Evolutionary conservation across 208 protist species (phyloP).

Genomic region (Porcisia hertigi): DNA sequence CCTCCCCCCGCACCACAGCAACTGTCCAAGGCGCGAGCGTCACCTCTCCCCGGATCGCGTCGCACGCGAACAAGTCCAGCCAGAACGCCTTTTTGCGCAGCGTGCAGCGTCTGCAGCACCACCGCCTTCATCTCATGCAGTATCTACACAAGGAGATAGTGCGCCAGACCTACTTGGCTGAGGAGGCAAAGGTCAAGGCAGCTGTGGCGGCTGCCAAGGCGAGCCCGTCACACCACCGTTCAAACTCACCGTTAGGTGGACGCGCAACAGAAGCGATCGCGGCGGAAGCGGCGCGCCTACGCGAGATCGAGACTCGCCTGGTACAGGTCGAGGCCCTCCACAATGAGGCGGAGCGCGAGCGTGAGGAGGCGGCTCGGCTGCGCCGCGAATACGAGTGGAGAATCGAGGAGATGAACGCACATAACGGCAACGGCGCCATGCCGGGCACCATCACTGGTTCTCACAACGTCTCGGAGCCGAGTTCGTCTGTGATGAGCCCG

Average conservation of each 20-base stretch:
- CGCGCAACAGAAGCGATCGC: constrained; percentile 20
- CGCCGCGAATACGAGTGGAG: constrained; percentile 66
- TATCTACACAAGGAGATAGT: constrained; percentile 87
- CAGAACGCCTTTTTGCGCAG: constrained; percentile 57
- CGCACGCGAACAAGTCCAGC: constrained; percentile 27
- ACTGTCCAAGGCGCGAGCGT: constrained; percentile 32
- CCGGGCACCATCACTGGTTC: constrained; percentile 15
- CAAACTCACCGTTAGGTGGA: constrained; percentile 21
- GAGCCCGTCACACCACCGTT: constrained; percentile 5
- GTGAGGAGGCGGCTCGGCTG: constrained; percentile 53
- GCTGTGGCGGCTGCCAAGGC: constrained; percentile 26
- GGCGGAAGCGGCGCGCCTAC: constrained; percentile 51
- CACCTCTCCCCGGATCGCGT: constrained; percentile 31
- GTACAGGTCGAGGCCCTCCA: constrained; percentile 70
- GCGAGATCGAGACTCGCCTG: constrained; percentile 76
- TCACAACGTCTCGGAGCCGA: constrained; percentile 33
- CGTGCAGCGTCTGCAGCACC: constrained; percentile 74
- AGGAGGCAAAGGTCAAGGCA: constrained; percentile 64
- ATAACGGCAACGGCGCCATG: constrained; percentile 3
- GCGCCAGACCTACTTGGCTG: constrained; percentile 75
- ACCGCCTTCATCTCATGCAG: constrained; percentile 85
- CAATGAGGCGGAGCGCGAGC: constrained; percentile 59
- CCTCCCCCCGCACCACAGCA: constrained; percentile 10
- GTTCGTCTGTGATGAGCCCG: constrained; percentile 26
- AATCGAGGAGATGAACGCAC: constrained; percentile 39